Evolutionary conservation across 805 yeast genomes (phyloP).

Genomic region (Pichia rugopelliculosa): DNA sequence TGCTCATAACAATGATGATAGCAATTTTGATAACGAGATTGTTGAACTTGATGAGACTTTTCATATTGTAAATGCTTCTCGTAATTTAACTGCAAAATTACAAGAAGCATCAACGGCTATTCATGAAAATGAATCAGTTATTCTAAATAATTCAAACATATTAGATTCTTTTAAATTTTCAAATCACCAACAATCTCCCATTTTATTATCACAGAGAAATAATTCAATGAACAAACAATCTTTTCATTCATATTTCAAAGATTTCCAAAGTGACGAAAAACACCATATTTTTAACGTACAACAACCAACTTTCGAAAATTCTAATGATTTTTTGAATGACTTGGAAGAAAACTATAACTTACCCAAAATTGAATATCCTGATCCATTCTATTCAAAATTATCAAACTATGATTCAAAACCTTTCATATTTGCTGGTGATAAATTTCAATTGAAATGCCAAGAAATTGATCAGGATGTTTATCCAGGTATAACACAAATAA

Average conservation of each 20-base stretch:
- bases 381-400: slow-evolving; percentile 54
- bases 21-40: background rate
- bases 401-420: slow-evolving; percentile 48
- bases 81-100: slow-evolving; percentile 1
- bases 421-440: slow-evolving; percentile 60
- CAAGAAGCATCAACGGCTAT: slow-evolving; percentile 5
- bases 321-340: slow-evolving; percentile 17
- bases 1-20: background rate
- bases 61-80: background rate
- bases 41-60: background rate
- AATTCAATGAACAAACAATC: background rate
- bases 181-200: background rate
- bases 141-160: background rate
- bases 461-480: slow-evolving; percentile 24
- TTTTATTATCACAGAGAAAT: background rate
- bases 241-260: background rate
- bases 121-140: background rate
- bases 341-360: slow-evolving; percentile 38
- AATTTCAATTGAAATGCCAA: slow-evolving; percentile 40
- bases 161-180: background rate
- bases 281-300: slow-evolving; percentile 1
- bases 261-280: background rate
- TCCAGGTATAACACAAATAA: slow-evolving; percentile 6
- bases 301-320: slow-evolving; percentile 16
- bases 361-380: slow-evolving; percentile 46